Base-by-base conservation (phyloP, 345 rosid species). In the Populus deltoides region DNA sequence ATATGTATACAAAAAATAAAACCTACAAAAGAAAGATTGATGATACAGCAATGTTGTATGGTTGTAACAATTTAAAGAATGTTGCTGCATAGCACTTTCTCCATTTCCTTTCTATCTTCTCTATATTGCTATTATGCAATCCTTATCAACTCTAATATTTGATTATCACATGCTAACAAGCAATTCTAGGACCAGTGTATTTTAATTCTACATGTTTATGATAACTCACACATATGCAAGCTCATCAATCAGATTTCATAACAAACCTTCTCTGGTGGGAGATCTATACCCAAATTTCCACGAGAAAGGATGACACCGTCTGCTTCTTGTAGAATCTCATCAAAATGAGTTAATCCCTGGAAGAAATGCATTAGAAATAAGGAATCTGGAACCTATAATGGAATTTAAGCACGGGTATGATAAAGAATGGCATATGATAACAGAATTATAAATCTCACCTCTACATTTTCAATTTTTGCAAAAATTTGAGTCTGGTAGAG, bases 221-320 rank as follows among this genome's bases (percentile, higher is more conserved):
- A 38, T 38, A 68, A 10, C 39, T 38, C 8, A 3, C 45, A 31
- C 45, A 22, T 33, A 36, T 22, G 63, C 13, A 71, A 67, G 43
- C 36, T 59, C 71, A 27, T 20, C 5, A 2, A 17, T 15, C 8
- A 35, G 33, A 25, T 39, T 59, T 69, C 61, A 72, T 62, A 75
- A 27, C 67, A 69, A 68, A 91, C 93, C 93, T 91, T 91, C 85
- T 91, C 95, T 11, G 95, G 90, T 55, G 93, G 91, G 57, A 91
- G 89, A 86, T 91, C 95, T 75, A 91, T 82, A 39, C 95, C 93
- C 84, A 91, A 81, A 82, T 88, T 91, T 80, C 95, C 95, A 20
- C 93, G 91, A 38, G 95, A 84, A 75, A 91, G 61, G 62, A 91
- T 88, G 81, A 91, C 75, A 66, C 93, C 95, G 84, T 91, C 90